Conservation (phyloP, 331 rosid species). For the Pyracantha coccinea region DNA sequence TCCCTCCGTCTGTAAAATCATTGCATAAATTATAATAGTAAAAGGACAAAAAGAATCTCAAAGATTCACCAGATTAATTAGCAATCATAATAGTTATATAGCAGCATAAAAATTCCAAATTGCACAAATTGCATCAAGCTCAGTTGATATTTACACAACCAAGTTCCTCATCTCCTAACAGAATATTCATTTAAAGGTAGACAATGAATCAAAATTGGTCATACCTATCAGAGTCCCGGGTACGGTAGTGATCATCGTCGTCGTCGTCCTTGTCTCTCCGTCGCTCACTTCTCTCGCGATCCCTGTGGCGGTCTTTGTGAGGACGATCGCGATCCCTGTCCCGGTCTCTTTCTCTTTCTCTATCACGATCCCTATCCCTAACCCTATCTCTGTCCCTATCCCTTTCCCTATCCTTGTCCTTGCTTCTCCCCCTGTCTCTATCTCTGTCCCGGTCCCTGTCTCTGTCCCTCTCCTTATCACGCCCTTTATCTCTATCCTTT, state of each 20-base stretch:
- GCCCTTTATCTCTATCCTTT: slow-evolving; percentile 85
- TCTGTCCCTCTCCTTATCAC: slow-evolving; percentile 49
- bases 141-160: background rate
- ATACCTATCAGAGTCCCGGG: slow-evolving; percentile 77
- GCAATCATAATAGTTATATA: background rate
- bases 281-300: slow-evolving; percentile 79
- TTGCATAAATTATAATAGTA: background rate
- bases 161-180: background rate
- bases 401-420: slow-evolving; percentile 23
- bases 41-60: background rate
- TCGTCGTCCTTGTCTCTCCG: slow-evolving; percentile 76
- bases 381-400: slow-evolving; percentile 20
- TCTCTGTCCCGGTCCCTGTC: slow-evolving; percentile 8
- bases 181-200: background rate
- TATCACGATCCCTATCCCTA: slow-evolving; percentile 38
- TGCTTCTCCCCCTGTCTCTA: slow-evolving; percentile 25
- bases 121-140: background rate
- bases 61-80: background rate
- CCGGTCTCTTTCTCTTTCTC: slow-evolving; percentile 56
- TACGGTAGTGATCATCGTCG: slow-evolving; percentile 53
- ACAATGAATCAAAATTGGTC: background rate
- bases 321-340: slow-evolving; percentile 66
- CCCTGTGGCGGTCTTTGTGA: slow-evolving; percentile 80
- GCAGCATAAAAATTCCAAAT: background rate
- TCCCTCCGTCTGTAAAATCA: slow-evolving; percentile 60